Base-by-base conservation (phyloP, 306 rosid genomes). In the Arachis stenosperma region DNA sequence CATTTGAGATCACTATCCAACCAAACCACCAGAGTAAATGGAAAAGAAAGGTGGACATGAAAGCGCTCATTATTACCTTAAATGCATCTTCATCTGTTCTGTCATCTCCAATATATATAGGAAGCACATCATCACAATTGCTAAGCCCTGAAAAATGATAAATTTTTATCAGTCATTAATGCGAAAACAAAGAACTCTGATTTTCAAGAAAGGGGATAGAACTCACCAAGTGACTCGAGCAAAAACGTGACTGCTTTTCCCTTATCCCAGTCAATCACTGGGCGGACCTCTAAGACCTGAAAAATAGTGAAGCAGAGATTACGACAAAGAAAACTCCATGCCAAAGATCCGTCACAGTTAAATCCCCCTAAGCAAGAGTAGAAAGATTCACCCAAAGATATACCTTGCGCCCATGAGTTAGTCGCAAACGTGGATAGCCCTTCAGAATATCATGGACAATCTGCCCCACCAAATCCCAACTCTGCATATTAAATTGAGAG, bases 321-420 rank as follows among this genome's bases (percentile, higher is more conserved):
- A 73, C 50, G 43, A 6, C 59, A 22, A 40, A 27, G 9, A 58
- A 30, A 60, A 7, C 41, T 61, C 54, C 13, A 10, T 8, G 64
- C 9, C 6, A 13, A 61, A 22, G 53, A 9, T 50, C 22, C 15
- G 43, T 62, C 14, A 67, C 0, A 53, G 43, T 47, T 62, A 17
- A 62, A 51, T 62, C 40, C 50, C 22, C 46, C 29, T 13, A 48
- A 57, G 41, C 62, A 47, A 69, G 2, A 29, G 55, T 47, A 4
- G n/a, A 70, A 51, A 71, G 54, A 27, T 65, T 42, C 14, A 84
- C 67, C 33, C 66, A 8, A 2, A 44, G 67, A 27, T 3, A 67
- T 85, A 95, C 99, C 99, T 88, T 95, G 52, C 99, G 95, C 65
- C 99, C 99, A 37, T 91, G 92, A 81, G 94, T 90, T 73, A 95